A percentile compares a stretch with the other conserved stretches of the same genome.
phyloP scores from a whole-genome alignment of 176 grass and related monocot genomes.

The Cocos nucifera region DNA sequence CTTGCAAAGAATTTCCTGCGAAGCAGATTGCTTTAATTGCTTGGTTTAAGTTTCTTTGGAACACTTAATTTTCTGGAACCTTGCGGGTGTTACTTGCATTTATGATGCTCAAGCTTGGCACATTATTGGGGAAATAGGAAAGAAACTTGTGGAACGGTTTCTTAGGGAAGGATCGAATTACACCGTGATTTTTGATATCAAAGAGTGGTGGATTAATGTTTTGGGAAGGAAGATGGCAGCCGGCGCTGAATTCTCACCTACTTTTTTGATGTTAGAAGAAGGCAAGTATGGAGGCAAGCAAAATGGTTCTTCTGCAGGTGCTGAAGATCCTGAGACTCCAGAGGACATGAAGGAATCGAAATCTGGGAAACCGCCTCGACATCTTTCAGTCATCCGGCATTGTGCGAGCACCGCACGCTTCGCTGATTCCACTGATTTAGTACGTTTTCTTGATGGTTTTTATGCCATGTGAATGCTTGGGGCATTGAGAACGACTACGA shows the following conservation, averaged over 20 bases:
- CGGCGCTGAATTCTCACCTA: background rate
- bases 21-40: no score
- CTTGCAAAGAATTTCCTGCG: no score
- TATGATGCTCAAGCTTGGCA: no score
- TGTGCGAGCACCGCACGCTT: slow-evolving; percentile 53
- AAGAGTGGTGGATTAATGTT: background rate
- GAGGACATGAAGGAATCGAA: slow-evolving; percentile 14
- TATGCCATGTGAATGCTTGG: background rate
- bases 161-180: no score
- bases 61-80: no score
- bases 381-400: slow-evolving; percentile 58
- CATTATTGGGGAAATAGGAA: no score
- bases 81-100: no score
- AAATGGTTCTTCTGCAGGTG: slow-evolving; percentile 5
- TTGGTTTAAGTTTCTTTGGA: no score
- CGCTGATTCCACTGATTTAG: slow-evolving; percentile 45
- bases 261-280: background rate
- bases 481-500: background rate
- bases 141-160: no score
- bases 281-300: background rate
- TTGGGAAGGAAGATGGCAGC: slow-evolving; percentile 1
- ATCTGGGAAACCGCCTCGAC: slow-evolving; percentile 55
- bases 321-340: slow-evolving; percentile 1
- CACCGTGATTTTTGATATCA: no score
- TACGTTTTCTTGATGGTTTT: slow-evolving; percentile 7